A percentile compares a stretch with the other conserved stretches of the same genome.
Conservation (phyloP, 257 asterid species). For the Solanum chiquidenum region DNA sequence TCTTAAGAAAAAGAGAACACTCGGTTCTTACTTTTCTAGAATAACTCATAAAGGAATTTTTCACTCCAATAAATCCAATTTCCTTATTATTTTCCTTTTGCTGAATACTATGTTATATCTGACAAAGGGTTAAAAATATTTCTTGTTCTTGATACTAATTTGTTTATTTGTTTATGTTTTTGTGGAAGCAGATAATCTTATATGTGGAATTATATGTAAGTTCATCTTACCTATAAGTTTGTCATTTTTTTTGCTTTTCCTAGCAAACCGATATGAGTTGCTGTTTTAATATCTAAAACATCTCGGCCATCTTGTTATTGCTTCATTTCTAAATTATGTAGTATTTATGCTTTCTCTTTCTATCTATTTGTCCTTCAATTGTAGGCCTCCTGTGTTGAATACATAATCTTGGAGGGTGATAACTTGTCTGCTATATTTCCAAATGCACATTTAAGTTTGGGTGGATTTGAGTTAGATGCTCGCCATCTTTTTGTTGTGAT, state of each 20-base stretch:
- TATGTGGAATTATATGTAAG: slow-evolving; percentile 95
- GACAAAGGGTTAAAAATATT: neutral
- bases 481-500: slow-evolving; percentile 61
- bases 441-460: slow-evolving; percentile 57
- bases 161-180: slow-evolving; percentile 1
- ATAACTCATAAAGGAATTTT: neutral
- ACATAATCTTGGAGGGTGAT: slow-evolving; percentile 84
- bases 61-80: neutral
- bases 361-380: neutral
- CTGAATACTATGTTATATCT: neutral
- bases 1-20: neutral
- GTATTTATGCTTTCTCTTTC: neutral
- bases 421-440: slow-evolving; percentile 84
- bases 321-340: neutral
- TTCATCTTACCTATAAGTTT: slow-evolving; percentile 8
- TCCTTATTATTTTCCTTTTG: neutral
- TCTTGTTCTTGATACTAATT: slow-evolving; percentile 7
- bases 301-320: neutral
- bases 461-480: slow-evolving; percentile 44
- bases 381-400: slow-evolving; percentile 92
- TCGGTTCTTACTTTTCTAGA: neutral
- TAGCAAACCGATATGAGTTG: neutral
- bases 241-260: neutral
- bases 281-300: neutral
- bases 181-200: slow-evolving; percentile 64